Evolutionary conservation across 2,329 filamentous ascomycete species (phyloP).

Genomic region (Metarhizium rileyi): DNA sequence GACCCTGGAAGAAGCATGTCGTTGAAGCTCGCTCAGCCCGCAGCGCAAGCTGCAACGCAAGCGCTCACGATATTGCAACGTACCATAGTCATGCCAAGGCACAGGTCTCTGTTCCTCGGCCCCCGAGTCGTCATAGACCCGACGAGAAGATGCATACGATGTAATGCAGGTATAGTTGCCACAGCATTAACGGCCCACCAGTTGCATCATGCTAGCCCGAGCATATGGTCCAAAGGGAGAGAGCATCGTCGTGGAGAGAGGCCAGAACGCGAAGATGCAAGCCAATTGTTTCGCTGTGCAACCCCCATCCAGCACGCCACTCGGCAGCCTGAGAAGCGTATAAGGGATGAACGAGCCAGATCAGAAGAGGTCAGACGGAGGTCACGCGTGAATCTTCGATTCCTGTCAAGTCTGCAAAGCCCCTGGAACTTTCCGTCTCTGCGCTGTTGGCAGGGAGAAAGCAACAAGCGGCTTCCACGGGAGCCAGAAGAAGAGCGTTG

Average conservation of each 20-base stretch:
- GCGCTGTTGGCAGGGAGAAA: neutral
- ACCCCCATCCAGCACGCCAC: slow-evolving; percentile 7
- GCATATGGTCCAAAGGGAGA: neutral
- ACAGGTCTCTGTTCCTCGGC: neutral
- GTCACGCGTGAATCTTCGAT: neutral
- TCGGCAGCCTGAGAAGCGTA: slow-evolving; percentile 1
- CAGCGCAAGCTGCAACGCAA: neutral
- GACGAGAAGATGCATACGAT: neutral
- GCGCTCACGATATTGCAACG: neutral
- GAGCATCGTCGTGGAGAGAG: neutral
- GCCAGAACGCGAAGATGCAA: neutral
- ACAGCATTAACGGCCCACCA: slow-evolving; percentile 1
- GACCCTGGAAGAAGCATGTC: neutral
- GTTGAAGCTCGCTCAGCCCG: neutral
- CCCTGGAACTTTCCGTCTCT: neutral
- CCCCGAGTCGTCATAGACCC: neutral
- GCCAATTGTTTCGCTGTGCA: slow-evolving; percentile 4
- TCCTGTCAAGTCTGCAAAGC: neutral
- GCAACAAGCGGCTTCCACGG: neutral
- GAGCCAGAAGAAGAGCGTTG: neutral
- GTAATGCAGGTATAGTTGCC: neutral
- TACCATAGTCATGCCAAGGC: neutral
- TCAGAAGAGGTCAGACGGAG: neutral
- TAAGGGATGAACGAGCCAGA: neutral
- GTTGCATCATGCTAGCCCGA: slow-evolving; percentile 1